Conservation (phyloP, 768 basidiomycete genomes). For the Gloeophyllum trabeum region DNA sequence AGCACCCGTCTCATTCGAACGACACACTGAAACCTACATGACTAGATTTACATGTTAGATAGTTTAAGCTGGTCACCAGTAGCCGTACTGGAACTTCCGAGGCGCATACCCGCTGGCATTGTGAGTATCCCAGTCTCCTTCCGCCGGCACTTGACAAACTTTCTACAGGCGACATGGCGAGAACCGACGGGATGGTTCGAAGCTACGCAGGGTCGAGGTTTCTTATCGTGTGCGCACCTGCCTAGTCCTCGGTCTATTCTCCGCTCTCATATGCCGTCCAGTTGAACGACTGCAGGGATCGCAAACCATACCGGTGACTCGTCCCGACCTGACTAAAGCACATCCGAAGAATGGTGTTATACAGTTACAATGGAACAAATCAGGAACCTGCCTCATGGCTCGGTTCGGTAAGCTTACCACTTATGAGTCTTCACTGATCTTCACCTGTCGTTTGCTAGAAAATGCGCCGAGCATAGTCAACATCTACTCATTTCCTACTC, state of each 20-base stretch:
- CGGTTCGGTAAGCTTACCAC: slow-evolving; percentile 48
- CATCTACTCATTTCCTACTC: slow-evolving; percentile 61
- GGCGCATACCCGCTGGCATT: slow-evolving; percentile 40
- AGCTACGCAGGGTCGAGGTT: slow-evolving; percentile 74
- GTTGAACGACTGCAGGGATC: slow-evolving; percentile 57
- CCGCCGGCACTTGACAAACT: slow-evolving; percentile 3
- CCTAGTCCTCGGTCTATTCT: no score
- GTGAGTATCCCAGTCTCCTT: slow-evolving; percentile 27
- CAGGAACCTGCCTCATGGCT: slow-evolving; percentile 60
- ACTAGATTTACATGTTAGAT: slow-evolving; percentile 66
- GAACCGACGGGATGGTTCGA: slow-evolving; percentile 83
- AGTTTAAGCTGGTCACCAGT: slow-evolving; percentile 65
- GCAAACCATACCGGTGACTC: slow-evolving; percentile 35
- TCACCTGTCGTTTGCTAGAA: slow-evolving; percentile 28
- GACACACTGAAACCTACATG: neutral
- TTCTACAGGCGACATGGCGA: slow-evolving; percentile 72
- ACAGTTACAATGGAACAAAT: slow-evolving; percentile 76
- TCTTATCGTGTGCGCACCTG: slow-evolving; percentile 64
- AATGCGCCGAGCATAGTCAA: slow-evolving; percentile 51
- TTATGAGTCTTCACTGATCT: slow-evolving; percentile 4
- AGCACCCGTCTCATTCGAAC: slow-evolving; percentile 3
- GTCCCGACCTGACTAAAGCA: slow-evolving; percentile 48
- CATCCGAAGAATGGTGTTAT: slow-evolving; percentile 56
- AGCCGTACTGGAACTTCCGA: slow-evolving; percentile 48
- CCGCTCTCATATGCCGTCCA: slow-evolving; percentile 16